Evolutionary conservation across 2,329 filamentous ascomycete species (phyloP), one percentile per base, ranked within the genome.

Genomic region (Botryosphaeria agaves): DNA sequence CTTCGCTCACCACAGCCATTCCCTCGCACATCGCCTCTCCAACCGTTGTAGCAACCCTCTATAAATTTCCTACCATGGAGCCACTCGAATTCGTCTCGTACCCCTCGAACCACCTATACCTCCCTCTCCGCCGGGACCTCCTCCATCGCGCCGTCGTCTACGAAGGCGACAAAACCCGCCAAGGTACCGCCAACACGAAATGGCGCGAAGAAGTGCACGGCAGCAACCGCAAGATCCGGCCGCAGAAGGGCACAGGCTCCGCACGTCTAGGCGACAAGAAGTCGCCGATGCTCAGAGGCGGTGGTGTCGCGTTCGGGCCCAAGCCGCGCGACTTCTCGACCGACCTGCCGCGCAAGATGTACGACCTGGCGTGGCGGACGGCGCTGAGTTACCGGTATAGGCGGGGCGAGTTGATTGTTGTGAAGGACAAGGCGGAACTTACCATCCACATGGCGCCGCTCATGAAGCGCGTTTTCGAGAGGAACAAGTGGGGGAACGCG

Each of bases 331-430:
- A 95, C 58, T 98, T 98, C 49, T 71, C 72, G 36, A 91, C 85
- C 14, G 68, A 69, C 11, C 64, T 98, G 32, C 84, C 78, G 44
- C 68, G 69, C 49, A 95, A 95, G 61, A 72, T 93, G 28, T 98
- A 98, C 60, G 85, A 95, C 56, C 66, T 91, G 44, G 89, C 89
- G 7, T 95, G 83, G 82, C 73, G 89, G 49, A 95, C 80, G 26
- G 89, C 89, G 7, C 66, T 98, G 40, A 89, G 79, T 47, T 92
- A 93, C 61, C 74, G 89, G 36, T 95, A 89, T 57, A 67, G 76
- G 40, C 72, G 75, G 41, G 89, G 85, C 29, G 82, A 95, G 60
- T 61, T 98, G 45, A 62, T 94, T 40, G 72, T 98, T 25, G 75
- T 89, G 44, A 76, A 87, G 46, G 76, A 83, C 46, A 69, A 72